Evolutionary conservation across 768 basidiomycete genomes (phyloP), one percentile per base, ranked within the genome.

Genomic region (Terana coerulea): DNA sequence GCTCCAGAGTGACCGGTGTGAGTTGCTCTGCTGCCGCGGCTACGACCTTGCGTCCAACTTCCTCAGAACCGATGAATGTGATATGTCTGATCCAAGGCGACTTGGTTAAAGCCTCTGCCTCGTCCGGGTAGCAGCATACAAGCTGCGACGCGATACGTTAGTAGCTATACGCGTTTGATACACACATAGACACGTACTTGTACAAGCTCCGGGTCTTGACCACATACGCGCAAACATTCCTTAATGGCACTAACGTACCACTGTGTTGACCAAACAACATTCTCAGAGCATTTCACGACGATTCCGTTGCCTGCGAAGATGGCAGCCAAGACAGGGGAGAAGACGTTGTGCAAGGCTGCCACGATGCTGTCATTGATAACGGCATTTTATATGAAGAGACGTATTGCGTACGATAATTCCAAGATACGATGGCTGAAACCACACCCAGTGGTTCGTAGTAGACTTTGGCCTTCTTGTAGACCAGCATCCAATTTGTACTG

Each of bases 381-480:
- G 6, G 24, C 29, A 17, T 11, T 28, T 9, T 21, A 19, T 19
- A 45, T 22, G 17, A n/a, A 8, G 8, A 52, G 15, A 17, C 26
- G 15, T 3, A 25, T 1, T 2, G 21, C 79, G 43, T 62, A 93
- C 91, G 91, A 65, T 94, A 94, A 60, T 93, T 94, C 91, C 94
- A 98, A 0, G 92, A 95, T 3, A 98, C 93, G 52, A 95, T 86
- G 2, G 84, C 97, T 39, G 89, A 85, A 12, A 97, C 90, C 0
- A 95, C 89, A 22, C 97, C 97, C 19, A 93, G 77, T 17, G 95
- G 95, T 57, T 97, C 91, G 62, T 91, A 95, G 60, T 89, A 68
- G 21, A 95, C 84, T 61, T 84, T 75, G 1, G 86, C 84, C 34
- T 74, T 79, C 70, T 93, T 94, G 72, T 93, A 89, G 36, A 70